Conservation (phyloP, 208 protist genomes). For the Strigomonas oncopelti region DNA sequence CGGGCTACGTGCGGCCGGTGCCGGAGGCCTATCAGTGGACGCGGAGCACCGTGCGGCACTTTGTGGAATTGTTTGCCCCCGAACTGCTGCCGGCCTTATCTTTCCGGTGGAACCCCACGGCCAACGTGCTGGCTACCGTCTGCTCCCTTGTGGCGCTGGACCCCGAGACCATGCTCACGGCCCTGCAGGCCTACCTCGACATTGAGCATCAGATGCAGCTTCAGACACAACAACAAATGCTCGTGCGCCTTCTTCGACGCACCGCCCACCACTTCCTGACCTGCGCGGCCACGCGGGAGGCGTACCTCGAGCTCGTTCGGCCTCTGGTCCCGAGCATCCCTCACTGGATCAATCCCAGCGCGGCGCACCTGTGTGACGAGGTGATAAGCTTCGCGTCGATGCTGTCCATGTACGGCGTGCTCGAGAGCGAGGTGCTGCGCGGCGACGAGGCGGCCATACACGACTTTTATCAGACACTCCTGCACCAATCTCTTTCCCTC, state of each 20-base stretch:
- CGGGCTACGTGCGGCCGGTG: not conserved
- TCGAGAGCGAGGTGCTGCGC: slow-evolving; percentile 1
- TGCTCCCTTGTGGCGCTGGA: not conserved
- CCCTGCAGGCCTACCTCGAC: not conserved
- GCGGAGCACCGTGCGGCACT: not conserved
- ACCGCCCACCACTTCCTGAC: not conserved
- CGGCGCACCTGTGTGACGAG: slow-evolving; percentile 4
- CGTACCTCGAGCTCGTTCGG: slow-evolving; percentile 29
- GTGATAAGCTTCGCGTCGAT: slow-evolving; percentile 13
- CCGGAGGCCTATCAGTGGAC: not conserved
- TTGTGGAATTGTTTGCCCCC: slow-evolving; percentile 1
- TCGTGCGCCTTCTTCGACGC: not conserved
- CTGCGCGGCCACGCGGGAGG: slow-evolving; percentile 15
- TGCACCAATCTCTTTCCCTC: not conserved
- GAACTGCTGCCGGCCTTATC: not conserved
- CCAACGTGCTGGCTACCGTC: not conserved
- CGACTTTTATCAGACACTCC: not conserved
- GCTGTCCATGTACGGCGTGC: slow-evolving; percentile 13
- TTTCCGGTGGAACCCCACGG: not conserved
- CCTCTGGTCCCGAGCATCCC: slow-evolving; percentile 22
- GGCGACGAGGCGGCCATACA: not conserved
- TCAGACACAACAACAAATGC: not conserved
- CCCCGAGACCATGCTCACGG: slow-evolving; percentile 5
- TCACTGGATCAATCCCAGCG: slow-evolving; percentile 34
- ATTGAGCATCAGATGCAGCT: not conserved